A percentile compares a stretch with the other conserved stretches of the same genome.
phyloP scores from a whole-genome alignment of 164 flowering plant genomes.

The Protea cynaroides region DNA sequence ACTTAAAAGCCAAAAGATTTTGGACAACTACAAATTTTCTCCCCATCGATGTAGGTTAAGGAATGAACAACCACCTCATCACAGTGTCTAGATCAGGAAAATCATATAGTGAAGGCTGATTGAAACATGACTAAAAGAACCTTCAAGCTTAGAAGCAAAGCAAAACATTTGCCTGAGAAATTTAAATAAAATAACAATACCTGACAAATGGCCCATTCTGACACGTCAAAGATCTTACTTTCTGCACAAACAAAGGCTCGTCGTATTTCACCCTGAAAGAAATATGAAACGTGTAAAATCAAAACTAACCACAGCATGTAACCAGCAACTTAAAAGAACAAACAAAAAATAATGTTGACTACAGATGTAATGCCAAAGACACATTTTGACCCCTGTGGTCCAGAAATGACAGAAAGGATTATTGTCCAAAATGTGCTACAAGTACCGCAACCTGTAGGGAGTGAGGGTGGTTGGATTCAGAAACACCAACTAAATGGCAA shows the following conservation, averaged over 20 bases:
- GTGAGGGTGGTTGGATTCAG: not conserved
- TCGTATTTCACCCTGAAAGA: conserved; percentile 82
- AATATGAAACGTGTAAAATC: conserved; percentile 4
- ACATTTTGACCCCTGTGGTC: too few relatives aligned
- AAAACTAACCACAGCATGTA: not conserved
- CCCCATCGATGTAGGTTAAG: too few relatives aligned
- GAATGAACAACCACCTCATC: not conserved
- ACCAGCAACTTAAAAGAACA: too few relatives aligned
- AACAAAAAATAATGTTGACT: too few relatives aligned
- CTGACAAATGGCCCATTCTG: conserved; percentile 99
- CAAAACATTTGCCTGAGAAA: not conserved
- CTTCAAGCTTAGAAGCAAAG: not conserved
- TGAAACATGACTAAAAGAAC: not conserved
- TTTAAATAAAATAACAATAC: conserved; percentile 19
- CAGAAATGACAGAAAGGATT: too few relatives aligned
- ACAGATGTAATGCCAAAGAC: too few relatives aligned
- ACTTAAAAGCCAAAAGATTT: too few relatives aligned
- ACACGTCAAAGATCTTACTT: conserved; percentile 98
- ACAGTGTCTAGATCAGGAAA: too few relatives aligned
- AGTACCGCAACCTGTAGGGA: not conserved
- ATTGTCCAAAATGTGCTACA: not conserved
- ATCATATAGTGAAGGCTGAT: too few relatives aligned
- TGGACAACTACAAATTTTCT: too few relatives aligned
- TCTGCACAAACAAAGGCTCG: conserved; percentile 99
- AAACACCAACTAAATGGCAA: not conserved